A percentile compares a stretch with the other conserved stretches of the same genome.
phyloP scores from a whole-genome alignment of 805 yeast genomes.

The Isabelozyma heimii region DNA sequence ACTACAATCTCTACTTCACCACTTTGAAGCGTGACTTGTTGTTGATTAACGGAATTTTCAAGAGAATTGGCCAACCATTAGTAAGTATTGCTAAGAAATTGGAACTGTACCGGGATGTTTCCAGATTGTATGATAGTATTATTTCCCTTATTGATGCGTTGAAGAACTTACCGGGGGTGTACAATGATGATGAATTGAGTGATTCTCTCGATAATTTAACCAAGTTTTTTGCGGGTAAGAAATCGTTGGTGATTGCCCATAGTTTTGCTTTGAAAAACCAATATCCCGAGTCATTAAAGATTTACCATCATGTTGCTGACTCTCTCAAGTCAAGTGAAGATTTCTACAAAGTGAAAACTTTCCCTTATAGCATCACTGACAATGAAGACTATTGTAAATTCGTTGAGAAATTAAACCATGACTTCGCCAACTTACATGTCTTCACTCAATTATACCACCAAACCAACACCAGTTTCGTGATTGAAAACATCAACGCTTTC shows the following conservation, averaged over 20 bases:
- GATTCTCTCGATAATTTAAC: slow-evolving; percentile 51
- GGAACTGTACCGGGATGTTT: slow-evolving; percentile 37
- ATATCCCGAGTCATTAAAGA: slow-evolving; percentile 47
- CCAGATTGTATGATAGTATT: slow-evolving; percentile 51
- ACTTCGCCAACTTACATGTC: slow-evolving; percentile 32
- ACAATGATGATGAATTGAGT: slow-evolving; percentile 71
- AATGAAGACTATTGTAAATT: slow-evolving; percentile 28
- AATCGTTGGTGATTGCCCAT: slow-evolving; percentile 43
- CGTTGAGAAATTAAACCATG: slow-evolving; percentile 12
- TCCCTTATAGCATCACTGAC: slow-evolving; percentile 42
- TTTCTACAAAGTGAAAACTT: slow-evolving; percentile 32
- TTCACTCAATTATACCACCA: slow-evolving; percentile 32
- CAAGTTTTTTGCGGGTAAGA: slow-evolving; percentile 44
- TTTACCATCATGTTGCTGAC: slow-evolving; percentile 24
- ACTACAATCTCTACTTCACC: slow-evolving; percentile 62
- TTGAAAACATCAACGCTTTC: slow-evolving; percentile 44
- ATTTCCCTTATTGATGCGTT: slow-evolving; percentile 54
- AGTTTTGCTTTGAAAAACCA: slow-evolving; percentile 40
- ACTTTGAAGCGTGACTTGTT: slow-evolving; percentile 70
- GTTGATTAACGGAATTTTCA: slow-evolving; percentile 37
- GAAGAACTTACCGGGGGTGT: slow-evolving; percentile 87
- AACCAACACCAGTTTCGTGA: slow-evolving; percentile 21
- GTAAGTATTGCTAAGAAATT: slow-evolving; percentile 18
- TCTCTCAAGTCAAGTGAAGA: slow-evolving; percentile 3
- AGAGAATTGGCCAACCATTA: slow-evolving; percentile 5